Evolutionary conservation across 2,329 filamentous ascomycete species (phyloP), one percentile per base, ranked within the genome.

Genomic region (Stachybotrys chartarum): DNA sequence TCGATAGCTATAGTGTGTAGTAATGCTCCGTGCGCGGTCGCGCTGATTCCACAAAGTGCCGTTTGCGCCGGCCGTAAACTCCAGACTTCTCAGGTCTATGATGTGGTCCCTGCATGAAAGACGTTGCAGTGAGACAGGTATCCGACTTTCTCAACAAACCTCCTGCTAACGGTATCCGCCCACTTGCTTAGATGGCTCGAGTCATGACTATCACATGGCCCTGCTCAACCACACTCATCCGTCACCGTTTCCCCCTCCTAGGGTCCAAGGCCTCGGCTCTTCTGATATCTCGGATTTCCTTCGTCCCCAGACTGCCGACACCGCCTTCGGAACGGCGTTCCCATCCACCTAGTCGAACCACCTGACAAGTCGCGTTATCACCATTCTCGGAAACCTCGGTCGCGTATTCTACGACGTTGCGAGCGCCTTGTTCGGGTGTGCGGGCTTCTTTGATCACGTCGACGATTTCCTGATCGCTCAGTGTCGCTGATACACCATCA

Each of bases 401-500:
- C 1, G 93, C 91, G 70, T 94, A 97, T 55, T 84, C 83, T 31
- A 96, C 90, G 7, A 99, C 83, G 58, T 87, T 84, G 56, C 80
- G 80, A 1, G 91, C 85, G 3, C 86, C 94, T 68, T 96, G 84
- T 62, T 96, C 93, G 0, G 94, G 94, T 0, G 93, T 97, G 66
- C 81, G 86, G 6, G 91, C 90, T 72, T 99, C 94, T 71, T 97
- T 97, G 64, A 97, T 80, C 35, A 97, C 85, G 68, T 99, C 94
- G 32, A 97, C 92, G 58, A 97, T 91, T 73, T 99, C 94, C 73
- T 97, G 93, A 67, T 99, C 94, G 55, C 81, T 84, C 24, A 97
- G 76, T 16, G 88, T 89, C 7, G 90, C 93, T 18, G 87, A 93
- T 10, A 99, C 85, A 30, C 94, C 94, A 70, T 99, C 94, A 2